Percentiles rank a stretch among this genome's conserved stretches.
phyloP scores from a whole-genome alignment of 768 basidiomycete species.

The Suillus plorans region DNA sequence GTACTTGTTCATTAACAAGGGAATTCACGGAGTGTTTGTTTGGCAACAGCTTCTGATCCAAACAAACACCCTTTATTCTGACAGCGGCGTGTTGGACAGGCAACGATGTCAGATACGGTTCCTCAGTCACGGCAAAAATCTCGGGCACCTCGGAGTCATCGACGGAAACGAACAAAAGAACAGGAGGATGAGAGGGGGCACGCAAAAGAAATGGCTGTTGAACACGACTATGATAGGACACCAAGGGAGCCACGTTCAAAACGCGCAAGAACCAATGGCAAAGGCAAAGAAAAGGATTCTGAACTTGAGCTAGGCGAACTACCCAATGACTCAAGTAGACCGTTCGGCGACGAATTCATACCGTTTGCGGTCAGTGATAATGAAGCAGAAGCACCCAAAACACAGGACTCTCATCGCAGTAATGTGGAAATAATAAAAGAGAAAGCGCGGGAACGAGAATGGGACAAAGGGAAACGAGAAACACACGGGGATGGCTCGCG shows the following conservation, averaged over 20 bases:
- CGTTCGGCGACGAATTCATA: constrained; percentile 32
- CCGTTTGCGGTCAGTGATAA: constrained; percentile 23
- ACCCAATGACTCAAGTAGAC: constrained; percentile 11
- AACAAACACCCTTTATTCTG: constrained; percentile 21
- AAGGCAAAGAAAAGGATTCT: constrained; percentile 20
- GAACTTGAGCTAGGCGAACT: constrained; percentile 14
- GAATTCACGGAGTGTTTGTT: constrained; percentile 11
- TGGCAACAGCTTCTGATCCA: constrained; percentile 27
- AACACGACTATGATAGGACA: constrained; percentile 2
- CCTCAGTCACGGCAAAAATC: background rate
- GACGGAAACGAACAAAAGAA: constrained; percentile 6
- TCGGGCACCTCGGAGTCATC: constrained; percentile 2
- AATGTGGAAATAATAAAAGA: constrained; percentile 23
- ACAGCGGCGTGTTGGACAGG: background rate
- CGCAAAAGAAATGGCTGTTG: constrained; percentile 2
- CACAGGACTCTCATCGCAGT: constrained; percentile 11
- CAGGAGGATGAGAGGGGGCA: constrained; percentile 3
- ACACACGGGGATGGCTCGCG: constrained; percentile 23
- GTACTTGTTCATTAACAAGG: background rate
- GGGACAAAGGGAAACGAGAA: constrained; percentile 38
- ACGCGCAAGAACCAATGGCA: constrained; percentile 14
- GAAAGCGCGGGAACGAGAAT: constrained; percentile 34
- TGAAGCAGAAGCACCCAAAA: constrained; percentile 12
- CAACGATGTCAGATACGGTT: background rate
- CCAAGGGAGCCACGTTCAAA: constrained; percentile 18